Base-by-base conservation (phyloP, 345 rosid species). In the Gossypium bickii region DNA sequence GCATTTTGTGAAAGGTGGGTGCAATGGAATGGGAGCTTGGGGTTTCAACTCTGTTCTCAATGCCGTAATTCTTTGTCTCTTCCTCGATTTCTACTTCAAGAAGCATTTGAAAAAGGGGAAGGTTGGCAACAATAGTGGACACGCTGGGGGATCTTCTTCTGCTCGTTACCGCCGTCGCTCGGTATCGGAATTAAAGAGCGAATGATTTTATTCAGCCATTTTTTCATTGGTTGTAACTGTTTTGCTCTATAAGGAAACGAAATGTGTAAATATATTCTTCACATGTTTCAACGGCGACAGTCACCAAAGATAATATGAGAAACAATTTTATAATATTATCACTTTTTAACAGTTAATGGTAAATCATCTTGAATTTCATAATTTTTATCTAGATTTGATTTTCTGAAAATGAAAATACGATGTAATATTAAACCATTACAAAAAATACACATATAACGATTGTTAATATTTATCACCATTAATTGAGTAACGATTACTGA, bases 21-120 rank as follows among this genome's bases (percentile, higher is more conserved):
- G 98, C 77, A 91, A 94, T 51, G 98, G 98, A 7, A 86, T 94
- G 34, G 95, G 97, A 0, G 98, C 97, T 22, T 94, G 97, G 98
- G 53, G 79, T 44, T 86, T 92, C 74, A 94, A 92, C 77, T 89
- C 97, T 5, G 86, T 92, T 48, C 83, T 94, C 0, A 92, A 92
- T 27, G 87, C 86, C 17, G 86, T 84, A 5, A 90, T 89, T 47
- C 69, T 89, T 78, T 63, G 89, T 67, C 79, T 87, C 27, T 83
- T 85, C 78, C 74, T 94, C 81, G 88, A 91, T 74, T 94, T 87
- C 79, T 86, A 90, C 76, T 85, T 87, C 53, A 78, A 82, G 74
- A 83, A 75, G 72, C 79, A 83, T 75, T 70, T 74, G 64, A 77
- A 44, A 55, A 73, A 70, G 55, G 76, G 43, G 13, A 44, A 13